Evolutionary conservation across 192 early-diverging fungal species (phyloP).

Genomic region (Linnemannia exigua): DNA sequence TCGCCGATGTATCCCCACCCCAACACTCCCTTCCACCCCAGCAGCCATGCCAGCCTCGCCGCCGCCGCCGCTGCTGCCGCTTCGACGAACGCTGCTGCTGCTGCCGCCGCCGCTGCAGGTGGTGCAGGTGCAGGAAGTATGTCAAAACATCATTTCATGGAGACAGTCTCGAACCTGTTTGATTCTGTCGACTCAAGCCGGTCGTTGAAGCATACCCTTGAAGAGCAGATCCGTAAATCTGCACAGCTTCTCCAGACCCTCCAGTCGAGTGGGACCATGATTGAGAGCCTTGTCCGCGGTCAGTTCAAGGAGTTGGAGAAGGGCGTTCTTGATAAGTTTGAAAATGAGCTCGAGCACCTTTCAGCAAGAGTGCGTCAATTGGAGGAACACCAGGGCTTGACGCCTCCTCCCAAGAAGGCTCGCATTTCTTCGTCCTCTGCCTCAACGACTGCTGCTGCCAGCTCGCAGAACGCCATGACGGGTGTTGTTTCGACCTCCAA

Average conservation of each 20-base stretch:
- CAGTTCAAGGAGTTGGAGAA: slow-evolving; percentile 85
- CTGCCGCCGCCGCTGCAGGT: neutral
- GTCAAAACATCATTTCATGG: slow-evolving; percentile 61
- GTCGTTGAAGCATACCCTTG: slow-evolving; percentile 72
- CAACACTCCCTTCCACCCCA: slow-evolving; percentile 58
- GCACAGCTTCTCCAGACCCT: slow-evolving; percentile 80
- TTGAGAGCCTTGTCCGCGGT: slow-evolving; percentile 81
- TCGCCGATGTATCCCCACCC: slow-evolving; percentile 64
- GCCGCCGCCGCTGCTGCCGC: slow-evolving; percentile 1
- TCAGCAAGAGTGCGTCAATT: slow-evolving; percentile 25
- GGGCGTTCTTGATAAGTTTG: slow-evolving; percentile 64
- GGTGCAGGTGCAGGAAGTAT: neutral
- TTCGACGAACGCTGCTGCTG: slow-evolving; percentile 9
- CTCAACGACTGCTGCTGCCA: neutral
- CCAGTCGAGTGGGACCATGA: slow-evolving; percentile 78
- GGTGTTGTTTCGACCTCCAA: slow-evolving; percentile 22
- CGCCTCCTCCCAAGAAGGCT: slow-evolving; percentile 35
- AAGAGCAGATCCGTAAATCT: slow-evolving; percentile 83
- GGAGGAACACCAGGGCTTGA: slow-evolving; percentile 50
- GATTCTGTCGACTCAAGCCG: slow-evolving; percentile 71
- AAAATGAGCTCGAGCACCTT: slow-evolving; percentile 56
- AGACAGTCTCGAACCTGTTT: slow-evolving; percentile 64
- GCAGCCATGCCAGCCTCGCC: slow-evolving; percentile 13
- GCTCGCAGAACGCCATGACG: slow-evolving; percentile 14
- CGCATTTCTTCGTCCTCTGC: neutral